Base-by-base conservation (phyloP, 106 monocot genomes). In the Apostasia ramifera region DNA sequence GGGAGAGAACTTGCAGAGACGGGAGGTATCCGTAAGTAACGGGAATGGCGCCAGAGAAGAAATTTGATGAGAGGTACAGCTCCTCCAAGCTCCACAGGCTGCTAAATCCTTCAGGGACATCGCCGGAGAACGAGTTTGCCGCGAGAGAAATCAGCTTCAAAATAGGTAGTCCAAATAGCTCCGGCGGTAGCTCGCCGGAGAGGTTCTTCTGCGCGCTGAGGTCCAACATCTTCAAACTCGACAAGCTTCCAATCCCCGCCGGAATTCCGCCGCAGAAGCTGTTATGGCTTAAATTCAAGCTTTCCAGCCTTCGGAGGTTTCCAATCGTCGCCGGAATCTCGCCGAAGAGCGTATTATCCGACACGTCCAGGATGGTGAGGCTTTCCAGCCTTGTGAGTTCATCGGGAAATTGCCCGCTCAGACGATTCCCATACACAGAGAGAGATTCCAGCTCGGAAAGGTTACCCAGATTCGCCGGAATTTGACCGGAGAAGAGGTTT, bases 311-410 rank as follows among this genome's bases (percentile, higher is more conserved):
- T 1, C 13, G 62, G 4, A 63, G 62, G 12, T 12, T 63, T n/a
- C 62, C 49, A 46, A 82, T 76, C 54, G 57, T 57, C 55, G n/a
- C 44, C 15, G 86, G 86, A 10, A 86, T 86, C 64, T 76, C 79
- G 13, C 89, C 89, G n/a, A 77, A 63, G 51, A 93, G 73, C 6
- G 75, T 81, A 48, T 93, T 93, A 81, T 83, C 86, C 49, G 93
- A 93, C 37, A 93, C 67, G 48, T 93, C 93, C 42, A 93, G 69
- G 40, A 86, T 86, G 55, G 80, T 89, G 57, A 93, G 82, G 69
- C 62, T 78, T 3, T 11, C 40, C 12, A 93, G 77, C 42, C 54
- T 59, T 26, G 89, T 83, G 1, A 93, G 63, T 75, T 83, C 89
- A 2, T 65, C 53, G 5, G 89, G 68, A 48, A 93, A 55, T 44